phyloP scores from a whole-genome alignment of 163 green algal genomes.

The Coccomyxa subellipsoidea region DNA sequence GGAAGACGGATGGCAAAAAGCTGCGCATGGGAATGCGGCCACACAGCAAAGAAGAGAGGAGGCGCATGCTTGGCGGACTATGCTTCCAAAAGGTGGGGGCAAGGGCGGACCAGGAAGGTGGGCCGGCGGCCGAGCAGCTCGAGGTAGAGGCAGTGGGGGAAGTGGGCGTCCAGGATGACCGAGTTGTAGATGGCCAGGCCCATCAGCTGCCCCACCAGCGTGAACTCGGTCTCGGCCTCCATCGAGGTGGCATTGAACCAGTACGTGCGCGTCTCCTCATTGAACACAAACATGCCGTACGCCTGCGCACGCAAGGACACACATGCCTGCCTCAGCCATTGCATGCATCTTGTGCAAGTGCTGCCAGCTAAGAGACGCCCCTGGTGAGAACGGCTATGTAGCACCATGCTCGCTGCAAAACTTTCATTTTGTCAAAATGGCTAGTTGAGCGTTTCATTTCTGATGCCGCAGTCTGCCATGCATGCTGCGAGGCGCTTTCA shows the following conservation, averaged over 20 bases:
- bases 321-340: not conserved
- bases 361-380: no score
- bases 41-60: not conserved
- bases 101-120: not conserved
- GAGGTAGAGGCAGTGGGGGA: constrained; percentile 45
- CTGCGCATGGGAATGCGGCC: no score
- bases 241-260: constrained; percentile 60
- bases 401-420: no score
- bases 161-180: constrained; percentile 81
- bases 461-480: no score
- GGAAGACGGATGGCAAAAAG: no score
- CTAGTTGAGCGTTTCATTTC: no score
- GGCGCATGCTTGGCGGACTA: no score
- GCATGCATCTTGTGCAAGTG: no score
- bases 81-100: no score
- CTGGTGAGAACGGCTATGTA: no score
- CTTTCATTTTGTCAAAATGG: no score
- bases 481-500: no score
- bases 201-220: constrained; percentile 58
- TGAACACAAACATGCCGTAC: constrained; percentile 15
- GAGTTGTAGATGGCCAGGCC: constrained; percentile 88
- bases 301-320: not conserved
- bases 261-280: constrained; percentile 59
- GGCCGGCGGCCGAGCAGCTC: not conserved
- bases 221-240: constrained; percentile 39